Conservation (phyloP, 2,329 filamentous ascomycete genomes). For the Phaeoacremonium minimum region DNA sequence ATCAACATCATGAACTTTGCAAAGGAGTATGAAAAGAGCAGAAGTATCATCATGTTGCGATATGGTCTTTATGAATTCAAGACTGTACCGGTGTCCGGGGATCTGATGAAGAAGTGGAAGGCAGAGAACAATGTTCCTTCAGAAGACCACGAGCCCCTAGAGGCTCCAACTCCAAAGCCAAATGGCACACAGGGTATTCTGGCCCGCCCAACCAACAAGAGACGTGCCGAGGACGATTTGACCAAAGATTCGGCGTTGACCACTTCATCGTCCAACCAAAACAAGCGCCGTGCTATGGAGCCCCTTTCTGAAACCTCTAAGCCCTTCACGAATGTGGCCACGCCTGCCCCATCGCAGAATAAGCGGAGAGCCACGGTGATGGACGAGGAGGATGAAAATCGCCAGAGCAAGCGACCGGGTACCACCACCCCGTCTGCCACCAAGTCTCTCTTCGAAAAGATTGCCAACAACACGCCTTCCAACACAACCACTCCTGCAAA, state of each 20-base stretch:
- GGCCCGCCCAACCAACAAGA: slow-evolving; percentile 32
- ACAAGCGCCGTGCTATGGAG: slow-evolving; percentile 45
- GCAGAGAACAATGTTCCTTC: slow-evolving; percentile 50
- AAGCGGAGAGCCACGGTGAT: slow-evolving; percentile 47
- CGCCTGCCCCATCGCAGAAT: slow-evolving; percentile 36
- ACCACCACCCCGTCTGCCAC: slow-evolving; percentile 49
- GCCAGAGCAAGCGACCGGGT: slow-evolving; percentile 45
- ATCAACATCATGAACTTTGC: slow-evolving; percentile 59
- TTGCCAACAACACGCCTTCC: slow-evolving; percentile 44
- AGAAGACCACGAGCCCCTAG: slow-evolving; percentile 34
- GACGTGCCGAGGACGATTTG: slow-evolving; percentile 52
- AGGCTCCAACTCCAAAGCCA: slow-evolving; percentile 17
- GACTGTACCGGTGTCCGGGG: slow-evolving; percentile 54
- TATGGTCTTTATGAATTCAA: slow-evolving; percentile 62
- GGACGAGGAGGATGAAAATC: slow-evolving; percentile 39
- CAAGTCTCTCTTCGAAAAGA: slow-evolving; percentile 52
- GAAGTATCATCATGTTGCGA: slow-evolving; percentile 55
- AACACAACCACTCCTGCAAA: slow-evolving; percentile 25
- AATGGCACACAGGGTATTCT: slow-evolving; percentile 27
- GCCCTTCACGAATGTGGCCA: slow-evolving; percentile 14
- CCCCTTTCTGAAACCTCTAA: slow-evolving; percentile 28
- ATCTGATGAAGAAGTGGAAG: slow-evolving; percentile 55
- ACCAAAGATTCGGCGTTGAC: slow-evolving; percentile 28
- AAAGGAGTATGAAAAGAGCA: slow-evolving; percentile 61
- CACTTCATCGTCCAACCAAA: slow-evolving; percentile 29